Percentiles rank a stretch among this genome's conserved stretches.
phyloP scores from a whole-genome alignment of 257 asterid genomes.

The Datura wrightii region DNA sequence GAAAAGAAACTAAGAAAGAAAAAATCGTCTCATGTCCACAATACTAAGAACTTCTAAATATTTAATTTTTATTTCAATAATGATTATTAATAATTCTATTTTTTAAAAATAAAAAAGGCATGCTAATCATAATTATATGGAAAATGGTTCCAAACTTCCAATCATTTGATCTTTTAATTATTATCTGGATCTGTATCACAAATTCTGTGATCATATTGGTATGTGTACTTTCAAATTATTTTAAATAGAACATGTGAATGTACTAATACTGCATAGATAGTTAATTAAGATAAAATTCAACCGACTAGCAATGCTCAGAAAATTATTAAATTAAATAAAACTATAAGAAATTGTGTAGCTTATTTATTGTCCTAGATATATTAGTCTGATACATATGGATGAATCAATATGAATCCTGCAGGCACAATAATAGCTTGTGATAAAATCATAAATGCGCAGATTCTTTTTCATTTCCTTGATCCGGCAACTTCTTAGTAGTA shows the following conservation, averaged over 20 bases:
- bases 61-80: neutral
- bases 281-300: neutral
- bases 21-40: neutral
- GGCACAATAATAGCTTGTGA: neutral
- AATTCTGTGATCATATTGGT: neutral
- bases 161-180: neutral
- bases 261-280: neutral
- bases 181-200: neutral
- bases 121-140: neutral
- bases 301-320: too few relatives aligned
- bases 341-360: too few relatives aligned
- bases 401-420: neutral
- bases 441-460: neutral
- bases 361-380: too few relatives aligned
- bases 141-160: neutral
- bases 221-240: neutral
- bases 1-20: too few relatives aligned
- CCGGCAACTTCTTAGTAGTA: neutral
- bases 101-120: neutral
- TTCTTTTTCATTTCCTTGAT: neutral
- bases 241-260: neutral
- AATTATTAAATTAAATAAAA: too few relatives aligned
- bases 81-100: neutral
- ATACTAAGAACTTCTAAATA: neutral
- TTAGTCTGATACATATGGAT: too few relatives aligned